Evolutionary conservation across 768 basidiomycete species (phyloP).

Genomic region (Xanthoconium purpureum): DNA sequence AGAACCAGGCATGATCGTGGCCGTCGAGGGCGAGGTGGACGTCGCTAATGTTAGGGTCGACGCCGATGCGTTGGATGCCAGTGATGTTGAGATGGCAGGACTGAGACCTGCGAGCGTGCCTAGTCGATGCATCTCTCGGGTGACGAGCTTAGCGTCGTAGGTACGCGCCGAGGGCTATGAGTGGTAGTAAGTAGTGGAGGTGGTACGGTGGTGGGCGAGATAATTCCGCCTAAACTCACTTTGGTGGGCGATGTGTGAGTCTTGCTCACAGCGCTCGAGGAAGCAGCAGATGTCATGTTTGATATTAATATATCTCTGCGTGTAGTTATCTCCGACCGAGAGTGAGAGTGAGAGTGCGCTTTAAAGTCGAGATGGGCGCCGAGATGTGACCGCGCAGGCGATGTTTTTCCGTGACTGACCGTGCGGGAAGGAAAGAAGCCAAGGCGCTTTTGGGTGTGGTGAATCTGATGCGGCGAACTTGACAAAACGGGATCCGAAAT

Average conservation of each 20-base stretch:
- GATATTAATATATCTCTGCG: conserved; percentile 11
- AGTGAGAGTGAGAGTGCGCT: conserved; percentile 38
- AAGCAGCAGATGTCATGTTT: conserved; percentile 28
- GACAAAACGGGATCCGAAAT: conserved; percentile 14
- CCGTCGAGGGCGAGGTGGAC: conserved; percentile 39
- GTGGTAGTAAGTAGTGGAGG: conserved; percentile 8
- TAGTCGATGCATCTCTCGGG: conserved; percentile 82
- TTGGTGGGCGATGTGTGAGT: conserved; percentile 35
- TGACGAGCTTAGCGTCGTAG: conserved; percentile 76
- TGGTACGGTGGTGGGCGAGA: not conserved
- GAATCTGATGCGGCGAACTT: conserved; percentile 20
- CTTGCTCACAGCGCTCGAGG: conserved; percentile 27
- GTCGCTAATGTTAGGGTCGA: conserved; percentile 41
- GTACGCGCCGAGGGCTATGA: conserved; percentile 61
- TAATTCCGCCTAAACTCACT: conserved; percentile 29
- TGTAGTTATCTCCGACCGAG: conserved; percentile 35
- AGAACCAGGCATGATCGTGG: conserved; percentile 30
- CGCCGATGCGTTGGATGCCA: conserved; percentile 46
- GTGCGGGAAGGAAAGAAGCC: conserved; percentile 35
- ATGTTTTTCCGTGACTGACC: conserved; percentile 36
- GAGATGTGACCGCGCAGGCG: conserved; percentile 21
- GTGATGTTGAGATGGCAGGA: conserved; percentile 38
- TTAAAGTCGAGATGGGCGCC: conserved; percentile 27
- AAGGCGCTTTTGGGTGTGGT: conserved; percentile 32
- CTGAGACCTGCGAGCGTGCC: conserved; percentile 58